Evolutionary conservation across 2,329 filamentous ascomycete species (phyloP).

Genomic region (Cladorrhinum sp.): DNA sequence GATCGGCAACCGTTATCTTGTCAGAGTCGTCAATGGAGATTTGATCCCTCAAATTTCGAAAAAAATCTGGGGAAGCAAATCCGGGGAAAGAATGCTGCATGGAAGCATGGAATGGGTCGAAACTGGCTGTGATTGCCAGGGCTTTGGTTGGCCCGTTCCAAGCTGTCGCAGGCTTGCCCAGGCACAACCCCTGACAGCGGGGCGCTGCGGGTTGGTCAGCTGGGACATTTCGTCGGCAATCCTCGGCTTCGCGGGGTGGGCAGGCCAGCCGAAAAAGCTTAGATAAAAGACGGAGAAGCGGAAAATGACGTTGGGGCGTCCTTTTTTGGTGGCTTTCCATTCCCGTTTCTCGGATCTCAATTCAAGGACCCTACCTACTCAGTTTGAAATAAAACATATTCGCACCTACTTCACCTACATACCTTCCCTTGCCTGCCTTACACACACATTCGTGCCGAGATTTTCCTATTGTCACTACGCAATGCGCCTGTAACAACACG

Average conservation of each 20-base stretch:
- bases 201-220: slow-evolving; percentile 1
- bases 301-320: slow-evolving; percentile 26
- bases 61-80: no score
- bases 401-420: neutral
- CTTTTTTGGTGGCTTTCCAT: slow-evolving; percentile 17
- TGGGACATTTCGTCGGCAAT: slow-evolving; percentile 28
- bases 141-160: slow-evolving; percentile 16
- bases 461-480: neutral
- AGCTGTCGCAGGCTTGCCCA: neutral
- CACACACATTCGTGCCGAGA: neutral
- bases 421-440: neutral
- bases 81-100: neutral
- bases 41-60: no score
- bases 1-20: no score
- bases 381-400: neutral
- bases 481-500: slow-evolving; percentile 16
- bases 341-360: neutral
- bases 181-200: neutral
- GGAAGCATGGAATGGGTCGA: slow-evolving; percentile 4
- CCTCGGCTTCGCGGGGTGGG: slow-evolving; percentile 29
- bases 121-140: slow-evolving; percentile 3
- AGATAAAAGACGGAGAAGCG: slow-evolving; percentile 11
- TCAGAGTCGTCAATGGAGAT: slow-evolving; percentile 40
- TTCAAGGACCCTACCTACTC: slow-evolving; percentile 6
- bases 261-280: slow-evolving; percentile 9